phyloP scores from a whole-genome alignment of 257 asterid genomes.

The Oldenlandia corymbosa region DNA sequence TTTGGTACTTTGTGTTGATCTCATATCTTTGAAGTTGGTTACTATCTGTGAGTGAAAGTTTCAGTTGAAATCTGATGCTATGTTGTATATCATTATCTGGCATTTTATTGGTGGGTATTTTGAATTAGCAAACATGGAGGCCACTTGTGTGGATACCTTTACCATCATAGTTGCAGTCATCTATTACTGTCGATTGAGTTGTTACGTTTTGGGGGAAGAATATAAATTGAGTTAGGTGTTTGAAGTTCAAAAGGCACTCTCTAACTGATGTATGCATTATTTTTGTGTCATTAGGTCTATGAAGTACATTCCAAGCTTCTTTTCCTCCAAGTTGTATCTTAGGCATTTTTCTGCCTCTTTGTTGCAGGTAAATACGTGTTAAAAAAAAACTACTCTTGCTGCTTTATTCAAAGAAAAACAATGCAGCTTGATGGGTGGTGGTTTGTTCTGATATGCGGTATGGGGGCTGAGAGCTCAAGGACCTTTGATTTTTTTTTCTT shows the following conservation, averaged over 20 bases:
- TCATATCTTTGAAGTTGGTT: background rate
- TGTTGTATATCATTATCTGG: background rate
- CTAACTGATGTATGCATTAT: too few species aligned
- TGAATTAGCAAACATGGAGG: too few species aligned
- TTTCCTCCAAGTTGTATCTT: background rate
- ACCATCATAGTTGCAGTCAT: too few species aligned
- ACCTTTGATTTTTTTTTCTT: too few species aligned
- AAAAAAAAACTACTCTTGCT: conserved; percentile 50
- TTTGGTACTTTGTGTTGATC: background rate
- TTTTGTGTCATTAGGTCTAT: too few species aligned
- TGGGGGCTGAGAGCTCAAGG: background rate
- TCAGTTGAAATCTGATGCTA: background rate
- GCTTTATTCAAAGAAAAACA: conserved; percentile 46
- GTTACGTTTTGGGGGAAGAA: too few species aligned
- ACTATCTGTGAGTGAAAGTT: background rate
- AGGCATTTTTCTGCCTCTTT: background rate
- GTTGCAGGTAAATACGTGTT: conserved; percentile 33
- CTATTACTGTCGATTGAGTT: too few species aligned
- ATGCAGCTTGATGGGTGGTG: conserved; percentile 69
- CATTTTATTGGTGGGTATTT: background rate
- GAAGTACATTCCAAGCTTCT: background rate
- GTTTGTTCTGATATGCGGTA: conserved; percentile 45
- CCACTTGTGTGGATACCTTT: too few species aligned
- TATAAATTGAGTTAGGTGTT: background rate
- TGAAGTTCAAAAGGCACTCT: background rate